phyloP scores from a whole-genome alignment of 148 eudicot species.

The Dysphania ambrosioides region DNA sequence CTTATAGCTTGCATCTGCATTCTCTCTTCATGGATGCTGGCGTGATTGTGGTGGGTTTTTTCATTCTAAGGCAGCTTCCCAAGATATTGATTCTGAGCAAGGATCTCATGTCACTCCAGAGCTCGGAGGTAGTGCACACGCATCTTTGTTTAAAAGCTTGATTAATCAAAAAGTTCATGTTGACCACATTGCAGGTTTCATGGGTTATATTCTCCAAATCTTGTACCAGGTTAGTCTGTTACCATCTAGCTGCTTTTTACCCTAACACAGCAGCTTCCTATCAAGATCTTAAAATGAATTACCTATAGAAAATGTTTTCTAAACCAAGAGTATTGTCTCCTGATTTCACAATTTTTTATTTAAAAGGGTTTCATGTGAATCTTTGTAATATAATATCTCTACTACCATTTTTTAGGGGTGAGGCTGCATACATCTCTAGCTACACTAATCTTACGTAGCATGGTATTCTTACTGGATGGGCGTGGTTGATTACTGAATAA shows the following conservation, averaged over 20 bases:
- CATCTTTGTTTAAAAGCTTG: slow-evolving; percentile 26
- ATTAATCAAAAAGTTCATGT: slow-evolving; percentile 30
- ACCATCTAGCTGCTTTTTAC: not conserved
- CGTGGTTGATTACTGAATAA: not conserved
- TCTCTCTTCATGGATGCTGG: slow-evolving; percentile 61
- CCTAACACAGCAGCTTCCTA: not conserved
- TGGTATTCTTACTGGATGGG: not conserved
- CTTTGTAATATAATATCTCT: not conserved
- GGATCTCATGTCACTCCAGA: slow-evolving; percentile 39
- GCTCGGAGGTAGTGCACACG: slow-evolving; percentile 36
- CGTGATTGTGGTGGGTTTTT: slow-evolving; percentile 27
- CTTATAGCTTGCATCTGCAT: slow-evolving; percentile 66
- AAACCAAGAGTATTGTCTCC: not conserved
- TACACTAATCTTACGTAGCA: not conserved
- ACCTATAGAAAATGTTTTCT: not conserved
- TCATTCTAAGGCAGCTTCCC: slow-evolving; percentile 23
- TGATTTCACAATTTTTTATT: not conserved
- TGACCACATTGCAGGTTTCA: slow-evolving; percentile 40
- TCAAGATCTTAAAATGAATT: not conserved
- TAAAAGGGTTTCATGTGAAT: not conserved
- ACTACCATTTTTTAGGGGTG: not conserved
- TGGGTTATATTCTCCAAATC: slow-evolving; percentile 58
- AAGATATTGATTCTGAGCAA: slow-evolving; percentile 40
- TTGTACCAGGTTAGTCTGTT: slow-evolving; percentile 62
- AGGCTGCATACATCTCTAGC: not conserved